Evolutionary conservation across 345 rosid genomes (phyloP).

Genomic region (Melaleuca quinquenervia): DNA sequence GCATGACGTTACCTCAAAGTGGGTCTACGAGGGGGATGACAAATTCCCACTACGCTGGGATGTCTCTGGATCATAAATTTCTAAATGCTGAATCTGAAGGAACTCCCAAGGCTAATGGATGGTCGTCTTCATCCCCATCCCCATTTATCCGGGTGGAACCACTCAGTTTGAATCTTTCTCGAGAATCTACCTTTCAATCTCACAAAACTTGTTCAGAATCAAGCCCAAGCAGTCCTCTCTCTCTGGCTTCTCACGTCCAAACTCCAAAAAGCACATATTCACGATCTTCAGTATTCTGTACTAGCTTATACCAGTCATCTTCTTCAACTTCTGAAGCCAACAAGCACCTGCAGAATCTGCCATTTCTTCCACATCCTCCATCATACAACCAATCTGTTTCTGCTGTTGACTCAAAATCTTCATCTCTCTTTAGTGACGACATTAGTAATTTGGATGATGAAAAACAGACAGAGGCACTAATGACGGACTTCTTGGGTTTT

Average conservation of each 20-base stretch:
- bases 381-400: conserved; percentile 39
- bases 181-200: conserved; percentile 2
- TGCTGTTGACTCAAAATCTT: conserved; percentile 43
- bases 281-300: conserved; percentile 73
- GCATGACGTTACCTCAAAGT: background rate
- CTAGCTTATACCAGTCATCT: conserved; percentile 65
- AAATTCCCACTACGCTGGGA: background rate
- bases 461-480: conserved; percentile 27
- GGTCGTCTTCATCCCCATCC: conserved; percentile 18
- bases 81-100: conserved; percentile 12
- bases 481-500: conserved; percentile 45
- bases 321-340: conserved; percentile 60
- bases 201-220: conserved; percentile 8
- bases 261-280: conserved; percentile 37
- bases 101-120: conserved; percentile 11
- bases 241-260: conserved; percentile 23
- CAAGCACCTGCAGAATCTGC: conserved; percentile 53
- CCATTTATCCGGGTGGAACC: conserved; percentile 29
- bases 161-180: conserved; percentile 8
- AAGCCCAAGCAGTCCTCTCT: conserved; percentile 25
- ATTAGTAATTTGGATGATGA: conserved; percentile 27
- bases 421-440: conserved; percentile 38
- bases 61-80: background rate
- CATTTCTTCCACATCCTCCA: conserved; percentile 72
- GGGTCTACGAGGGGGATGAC: background rate